These are phyloP conservation scores for Boletus sp. DNA, from an alignment of 768 basidiomycete species.

Conservation along the genomic window DNA sequence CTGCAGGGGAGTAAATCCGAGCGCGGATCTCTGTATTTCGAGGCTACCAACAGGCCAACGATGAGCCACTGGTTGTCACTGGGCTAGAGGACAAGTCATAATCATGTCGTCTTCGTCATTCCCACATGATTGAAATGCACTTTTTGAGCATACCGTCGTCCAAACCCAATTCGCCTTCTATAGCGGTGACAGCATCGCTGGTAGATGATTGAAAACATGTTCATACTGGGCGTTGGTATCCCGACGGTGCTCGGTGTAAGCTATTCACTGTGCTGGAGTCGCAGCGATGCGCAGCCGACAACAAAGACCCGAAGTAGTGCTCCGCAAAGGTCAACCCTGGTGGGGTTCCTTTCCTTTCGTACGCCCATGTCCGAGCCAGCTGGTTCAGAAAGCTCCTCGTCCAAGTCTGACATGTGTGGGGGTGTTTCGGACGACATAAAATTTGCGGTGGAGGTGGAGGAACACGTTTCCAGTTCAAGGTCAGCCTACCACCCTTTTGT, in stretches of 20 bases:
- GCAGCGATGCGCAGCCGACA: constrained; percentile 2
- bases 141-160: constrained; percentile 1
- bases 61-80: too few relatives aligned
- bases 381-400: too few relatives aligned
- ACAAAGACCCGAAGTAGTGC: constrained; percentile 3
- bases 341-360: too few relatives aligned
- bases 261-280: not conserved
- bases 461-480: too few relatives aligned
- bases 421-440: too few relatives aligned
- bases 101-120: too few relatives aligned
- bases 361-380: too few relatives aligned
- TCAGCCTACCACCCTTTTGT: too few relatives aligned
- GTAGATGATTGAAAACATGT: not conserved
- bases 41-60: not conserved
- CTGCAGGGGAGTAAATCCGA: constrained; percentile 4
- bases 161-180: constrained; percentile 6
- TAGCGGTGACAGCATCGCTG: not conserved
- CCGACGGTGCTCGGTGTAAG: constrained; percentile 7
- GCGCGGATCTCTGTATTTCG: constrained; percentile 1
- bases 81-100: too few relatives aligned
- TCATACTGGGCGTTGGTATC: not conserved
- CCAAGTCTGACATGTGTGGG: too few relatives aligned
- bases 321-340: constrained; percentile 7
- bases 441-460: too few relatives aligned
- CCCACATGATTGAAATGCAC: constrained; percentile 1